Evolutionary conservation across 257 asterid genomes (phyloP).

Genomic region (Solanum chiquidenum): DNA sequence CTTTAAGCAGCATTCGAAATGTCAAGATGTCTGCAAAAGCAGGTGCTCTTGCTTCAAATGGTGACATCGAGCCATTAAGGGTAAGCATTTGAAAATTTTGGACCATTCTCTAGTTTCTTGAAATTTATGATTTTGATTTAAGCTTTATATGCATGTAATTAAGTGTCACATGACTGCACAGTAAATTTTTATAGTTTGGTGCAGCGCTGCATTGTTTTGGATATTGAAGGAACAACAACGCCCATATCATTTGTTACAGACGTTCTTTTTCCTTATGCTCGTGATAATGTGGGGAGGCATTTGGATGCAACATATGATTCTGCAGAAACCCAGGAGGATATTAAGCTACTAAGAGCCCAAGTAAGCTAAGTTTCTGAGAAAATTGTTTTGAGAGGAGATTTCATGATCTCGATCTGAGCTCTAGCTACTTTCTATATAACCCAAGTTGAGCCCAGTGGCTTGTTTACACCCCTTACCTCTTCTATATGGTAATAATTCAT

Average conservation of each 20-base stretch:
- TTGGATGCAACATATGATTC: constrained; percentile 69
- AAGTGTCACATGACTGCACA: background rate
- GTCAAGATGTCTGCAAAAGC: constrained; percentile 22
- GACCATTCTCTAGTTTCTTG: background rate
- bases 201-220: constrained; percentile 87
- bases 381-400: background rate
- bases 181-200: constrained; percentile 1
- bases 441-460: background rate
- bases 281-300: constrained; percentile 82
- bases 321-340: constrained; percentile 76
- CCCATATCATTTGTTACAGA: constrained; percentile 88
- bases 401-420: background rate
- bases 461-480: background rate
- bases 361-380: constrained; percentile 23
- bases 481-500: background rate
- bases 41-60: constrained; percentile 1
- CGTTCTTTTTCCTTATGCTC: constrained; percentile 91
- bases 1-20: constrained; percentile 8
- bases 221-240: constrained; percentile 97
- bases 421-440: background rate
- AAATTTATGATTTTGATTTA: background rate
- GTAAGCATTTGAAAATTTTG: constrained; percentile 20
- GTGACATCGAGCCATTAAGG: constrained; percentile 38
- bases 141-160: background rate
- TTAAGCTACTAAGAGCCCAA: constrained; percentile 61